Evolutionary conservation across 108 stramenopile species (phyloP), one percentile per base, ranked within the genome.

Genomic region (Nitzschia inconspicua): DNA sequence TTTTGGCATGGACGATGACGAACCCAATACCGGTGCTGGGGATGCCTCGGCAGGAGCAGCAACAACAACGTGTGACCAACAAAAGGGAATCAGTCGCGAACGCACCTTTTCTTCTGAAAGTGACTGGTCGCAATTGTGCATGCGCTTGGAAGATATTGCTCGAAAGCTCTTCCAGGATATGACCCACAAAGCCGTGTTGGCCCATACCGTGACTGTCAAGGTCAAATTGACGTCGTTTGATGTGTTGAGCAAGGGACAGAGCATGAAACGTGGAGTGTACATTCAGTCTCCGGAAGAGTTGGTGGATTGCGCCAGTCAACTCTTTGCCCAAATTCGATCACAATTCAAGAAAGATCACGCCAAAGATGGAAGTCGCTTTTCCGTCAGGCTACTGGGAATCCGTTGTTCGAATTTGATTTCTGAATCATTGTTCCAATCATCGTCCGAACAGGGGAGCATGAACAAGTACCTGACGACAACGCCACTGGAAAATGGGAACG

Each of bases 61-160:
- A n/a, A n/a, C n/a, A n/a, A n/a, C n/a, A n/a, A n/a, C n/a, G n/a
- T n/a, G n/a, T n/a, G 32, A 63, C 29, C 40, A 72, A 34, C 73
- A 75, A 47, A 93, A 94, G 57, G 89, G 90, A n/a, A 92, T 97
- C 44, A 90, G 94, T 60, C 75, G 77, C 37, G 97, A 98, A 71
- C 77, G 96, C 9, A 98, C 94, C 10, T 98, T 96, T 67, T 43
- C 69, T 2, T 75, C 88, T 34, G 65, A 75, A 10, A 39, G 64
- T 8, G 44, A 75, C 10, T 90, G 84, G 80, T 60, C 42, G 14
- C 74, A 72, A 19, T 50, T 98, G 16, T 66, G 63, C 44, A 55
- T 48, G 3, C 84, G 70, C 61, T 58, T 96, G 6, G 81, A 88
- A 63, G 66, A 63, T 28, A 86, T 96, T 20, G 75, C 84, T 34